These are phyloP conservation scores for Fusarium bulbicola DNA, from an alignment of 2,329 filamentous ascomycete species.

Conservation along the genomic window DNA sequence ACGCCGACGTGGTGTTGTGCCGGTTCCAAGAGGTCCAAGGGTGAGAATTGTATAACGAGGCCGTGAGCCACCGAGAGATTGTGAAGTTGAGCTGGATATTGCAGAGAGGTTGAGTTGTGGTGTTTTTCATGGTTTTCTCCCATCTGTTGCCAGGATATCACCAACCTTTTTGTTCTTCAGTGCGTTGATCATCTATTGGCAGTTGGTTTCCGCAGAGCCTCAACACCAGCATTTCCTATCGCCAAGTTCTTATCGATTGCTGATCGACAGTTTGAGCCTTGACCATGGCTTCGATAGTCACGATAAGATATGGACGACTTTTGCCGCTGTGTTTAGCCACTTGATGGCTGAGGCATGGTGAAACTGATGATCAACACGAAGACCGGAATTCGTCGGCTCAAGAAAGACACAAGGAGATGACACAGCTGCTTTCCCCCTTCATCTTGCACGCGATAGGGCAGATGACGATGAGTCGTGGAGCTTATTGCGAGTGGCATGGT, in stretches of 20 bases:
- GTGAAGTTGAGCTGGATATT: neutral
- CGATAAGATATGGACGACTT: constrained; percentile 22
- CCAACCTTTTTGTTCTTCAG: neutral
- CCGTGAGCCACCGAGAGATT: constrained; percentile 6
- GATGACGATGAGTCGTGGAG: constrained; percentile 13
- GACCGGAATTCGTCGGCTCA: constrained; percentile 28
- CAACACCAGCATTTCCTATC: constrained; percentile 16
- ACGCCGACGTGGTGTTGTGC: constrained; percentile 28
- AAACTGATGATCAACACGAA: constrained; percentile 14
- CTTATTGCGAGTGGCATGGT: constrained; percentile 21
- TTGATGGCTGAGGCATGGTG: constrained; percentile 7
- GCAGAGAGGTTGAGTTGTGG: neutral
- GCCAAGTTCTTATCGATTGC: constrained; percentile 14
- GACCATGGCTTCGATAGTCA: neutral
- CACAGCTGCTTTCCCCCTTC: neutral
- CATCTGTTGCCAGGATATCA: neutral
- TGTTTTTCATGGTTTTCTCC: neutral
- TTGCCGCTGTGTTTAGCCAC: neutral
- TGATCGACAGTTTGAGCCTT: constrained; percentile 15
- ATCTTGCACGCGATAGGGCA: constrained; percentile 7
- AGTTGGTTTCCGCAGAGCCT: constrained; percentile 35
- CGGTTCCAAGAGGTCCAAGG: neutral
- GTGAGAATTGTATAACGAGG: constrained; percentile 33
- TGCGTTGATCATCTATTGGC: constrained; percentile 12
- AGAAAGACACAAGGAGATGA: neutral